A percentile compares a stretch with the other conserved stretches of the same genome.
These are phyloP conservation scores for Allium fistulosum DNA, from an alignment of 106 monocot species.

Conservation along the genomic window DNA sequence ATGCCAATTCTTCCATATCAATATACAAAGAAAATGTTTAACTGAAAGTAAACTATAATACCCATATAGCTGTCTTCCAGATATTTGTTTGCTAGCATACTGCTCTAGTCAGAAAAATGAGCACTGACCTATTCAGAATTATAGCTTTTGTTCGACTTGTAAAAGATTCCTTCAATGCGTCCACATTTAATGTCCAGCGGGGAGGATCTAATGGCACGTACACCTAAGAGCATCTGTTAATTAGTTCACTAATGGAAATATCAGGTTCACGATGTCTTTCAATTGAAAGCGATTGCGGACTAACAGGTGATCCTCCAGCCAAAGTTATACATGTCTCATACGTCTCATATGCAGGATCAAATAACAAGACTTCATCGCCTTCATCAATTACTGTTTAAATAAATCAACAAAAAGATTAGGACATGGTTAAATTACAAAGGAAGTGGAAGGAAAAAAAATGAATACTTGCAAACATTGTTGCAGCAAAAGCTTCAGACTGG, in stretches of 20 bases:
- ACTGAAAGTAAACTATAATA: too few species aligned
- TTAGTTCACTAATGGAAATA: slow-evolving; percentile 3
- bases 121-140: slow-evolving; percentile 76
- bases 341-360: slow-evolving; percentile 93
- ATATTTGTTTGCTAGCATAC: too few species aligned
- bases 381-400: slow-evolving; percentile 47
- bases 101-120: neutral
- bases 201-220: slow-evolving; percentile 87
- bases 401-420: slow-evolving; percentile 1
- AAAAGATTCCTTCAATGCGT: slow-evolving; percentile 55
- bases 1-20: too few species aligned
- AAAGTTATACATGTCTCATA: slow-evolving; percentile 65
- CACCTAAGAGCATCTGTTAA: slow-evolving; percentile 29
- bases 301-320: slow-evolving; percentile 85
- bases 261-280: neutral
- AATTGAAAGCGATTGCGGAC: neutral
- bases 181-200: slow-evolving; percentile 59
- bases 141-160: slow-evolving; percentile 78
- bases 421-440: neutral
- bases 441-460: neutral
- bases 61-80: too few species aligned
- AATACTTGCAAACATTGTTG: slow-evolving; percentile 75
- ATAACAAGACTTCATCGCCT: slow-evolving; percentile 79
- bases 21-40: too few species aligned
- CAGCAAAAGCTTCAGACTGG: slow-evolving; percentile 81